Percentiles rank a stretch among this genome's conserved stretches.
phyloP scores from a whole-genome alignment of 176 grass and related monocot genomes.

The Eleusine coracana region DNA sequence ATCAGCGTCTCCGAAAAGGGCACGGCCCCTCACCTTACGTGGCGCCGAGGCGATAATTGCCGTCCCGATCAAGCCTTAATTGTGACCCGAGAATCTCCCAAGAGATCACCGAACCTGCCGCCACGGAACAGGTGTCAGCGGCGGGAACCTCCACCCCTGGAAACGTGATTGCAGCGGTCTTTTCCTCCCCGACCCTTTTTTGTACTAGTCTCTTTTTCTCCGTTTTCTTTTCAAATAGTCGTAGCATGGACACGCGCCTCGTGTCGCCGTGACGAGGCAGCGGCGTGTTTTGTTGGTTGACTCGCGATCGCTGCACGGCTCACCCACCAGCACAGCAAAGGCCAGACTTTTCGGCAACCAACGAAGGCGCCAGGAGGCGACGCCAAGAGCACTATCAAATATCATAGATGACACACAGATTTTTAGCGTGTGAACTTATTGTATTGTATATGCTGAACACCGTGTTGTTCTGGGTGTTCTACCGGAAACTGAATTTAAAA shows the following conservation, averaged over 20 bases:
- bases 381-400: not conserved
- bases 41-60: conserved; percentile 29
- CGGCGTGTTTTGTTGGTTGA: conserved; percentile 30
- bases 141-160: not conserved
- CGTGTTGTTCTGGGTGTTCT: not conserved
- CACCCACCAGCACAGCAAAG: conserved; percentile 32
- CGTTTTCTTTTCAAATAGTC: not conserved
- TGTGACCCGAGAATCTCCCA: conserved; percentile 41
- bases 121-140: conserved; percentile 38
- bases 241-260: conserved; percentile 26
- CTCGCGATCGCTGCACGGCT: conserved; percentile 23
- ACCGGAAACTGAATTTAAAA: conserved; percentile 16
- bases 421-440: not conserved
- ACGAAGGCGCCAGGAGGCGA: not conserved
- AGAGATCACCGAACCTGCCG: conserved; percentile 20
- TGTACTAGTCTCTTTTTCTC: not conserved
- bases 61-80: conserved; percentile 27
- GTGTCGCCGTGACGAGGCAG: conserved; percentile 30
- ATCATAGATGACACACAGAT: not conserved
- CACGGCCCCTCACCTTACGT: conserved; percentile 21
- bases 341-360: conserved; percentile 25
- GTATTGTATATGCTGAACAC: not conserved
- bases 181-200: not conserved
- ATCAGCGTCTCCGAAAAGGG: conserved; percentile 7
- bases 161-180: conserved; percentile 23